Conservation (phyloP, 2,329 filamentous ascomycete genomes). For the Ophiostoma triangulosporum region DNA sequence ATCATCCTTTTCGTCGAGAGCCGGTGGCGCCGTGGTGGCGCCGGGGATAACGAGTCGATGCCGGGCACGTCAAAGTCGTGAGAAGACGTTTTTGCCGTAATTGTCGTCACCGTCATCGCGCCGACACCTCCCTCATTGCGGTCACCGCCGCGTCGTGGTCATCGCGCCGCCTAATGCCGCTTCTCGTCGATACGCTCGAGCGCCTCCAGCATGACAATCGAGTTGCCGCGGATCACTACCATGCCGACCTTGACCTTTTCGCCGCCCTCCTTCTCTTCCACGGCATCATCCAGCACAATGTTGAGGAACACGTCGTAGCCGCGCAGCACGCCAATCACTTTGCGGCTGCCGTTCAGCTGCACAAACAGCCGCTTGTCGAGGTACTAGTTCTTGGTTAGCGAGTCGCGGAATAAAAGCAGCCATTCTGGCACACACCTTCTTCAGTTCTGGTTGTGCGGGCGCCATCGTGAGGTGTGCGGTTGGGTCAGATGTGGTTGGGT, state of each 20-base stretch:
- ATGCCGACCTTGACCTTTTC: conserved; percentile 87
- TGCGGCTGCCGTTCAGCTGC: conserved; percentile 93
- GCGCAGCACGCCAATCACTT: conserved; percentile 85
- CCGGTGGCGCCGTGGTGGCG: not conserved
- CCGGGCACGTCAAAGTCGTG: not conserved
- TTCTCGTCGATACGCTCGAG: conserved; percentile 46
- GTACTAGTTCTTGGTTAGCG: conserved; percentile 46
- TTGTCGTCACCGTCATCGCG: not conserved
- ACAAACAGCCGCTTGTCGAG: conserved; percentile 98
- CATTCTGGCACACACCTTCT: conserved; percentile 54
- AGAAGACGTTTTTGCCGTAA: not conserved
- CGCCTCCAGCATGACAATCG: conserved; percentile 93
- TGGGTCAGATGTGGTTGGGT: conserved; percentile 1
- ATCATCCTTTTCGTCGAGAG: not conserved
- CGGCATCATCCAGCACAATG: conserved; percentile 91
- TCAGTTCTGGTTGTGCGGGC: conserved; percentile 96
- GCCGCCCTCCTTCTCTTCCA: conserved; percentile 84
- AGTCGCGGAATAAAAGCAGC: too few relatives aligned
- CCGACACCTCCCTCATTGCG: too few relatives aligned
- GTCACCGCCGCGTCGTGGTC: not conserved
- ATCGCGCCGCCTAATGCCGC: conserved; percentile 4
- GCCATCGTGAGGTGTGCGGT: conserved; percentile 67
- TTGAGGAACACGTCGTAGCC: conserved; percentile 99
- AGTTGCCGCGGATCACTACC: conserved; percentile 96
- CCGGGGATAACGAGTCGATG: not conserved